Evolutionary conservation across 2,329 filamentous ascomycete species (phyloP).

Genomic region (Colletotrichum sp.): DNA sequence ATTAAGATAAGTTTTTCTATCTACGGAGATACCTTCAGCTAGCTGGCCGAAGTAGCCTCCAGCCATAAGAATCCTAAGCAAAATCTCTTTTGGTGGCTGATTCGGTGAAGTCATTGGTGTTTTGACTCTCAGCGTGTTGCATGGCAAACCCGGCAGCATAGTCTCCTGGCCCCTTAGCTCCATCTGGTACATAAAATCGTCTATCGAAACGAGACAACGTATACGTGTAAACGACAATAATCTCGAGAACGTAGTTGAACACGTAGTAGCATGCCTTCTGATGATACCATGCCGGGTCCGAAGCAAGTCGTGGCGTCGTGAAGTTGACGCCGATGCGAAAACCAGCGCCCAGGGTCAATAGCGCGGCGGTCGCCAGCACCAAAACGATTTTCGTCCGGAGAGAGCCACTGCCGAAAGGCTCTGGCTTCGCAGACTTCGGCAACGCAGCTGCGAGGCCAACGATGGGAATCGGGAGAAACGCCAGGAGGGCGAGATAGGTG

Average conservation of each 20-base stretch:
- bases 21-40: no score
- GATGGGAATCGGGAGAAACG: not conserved
- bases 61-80: no score
- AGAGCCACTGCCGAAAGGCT: not conserved
- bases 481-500: not conserved
- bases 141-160: not conserved
- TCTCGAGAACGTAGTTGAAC: not conserved
- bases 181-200: not conserved
- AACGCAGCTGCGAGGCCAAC: not conserved
- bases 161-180: not conserved
- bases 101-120: accelerated
- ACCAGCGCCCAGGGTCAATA: not conserved
- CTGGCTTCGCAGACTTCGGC: not conserved
- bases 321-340: not conserved
- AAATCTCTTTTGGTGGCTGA: no score
- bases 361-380: not conserved
- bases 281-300: not conserved
- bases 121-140: not conserved
- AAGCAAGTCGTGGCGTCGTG: not conserved
- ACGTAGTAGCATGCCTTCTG: not conserved
- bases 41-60: no score
- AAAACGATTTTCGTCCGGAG: not conserved
- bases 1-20: no score
- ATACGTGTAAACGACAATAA: accelerated
- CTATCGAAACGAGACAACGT: not conserved